Evolutionary conservation across 2,329 filamentous ascomycete species (phyloP).

Genomic region (Stagonosporopsis tanaceti): DNA sequence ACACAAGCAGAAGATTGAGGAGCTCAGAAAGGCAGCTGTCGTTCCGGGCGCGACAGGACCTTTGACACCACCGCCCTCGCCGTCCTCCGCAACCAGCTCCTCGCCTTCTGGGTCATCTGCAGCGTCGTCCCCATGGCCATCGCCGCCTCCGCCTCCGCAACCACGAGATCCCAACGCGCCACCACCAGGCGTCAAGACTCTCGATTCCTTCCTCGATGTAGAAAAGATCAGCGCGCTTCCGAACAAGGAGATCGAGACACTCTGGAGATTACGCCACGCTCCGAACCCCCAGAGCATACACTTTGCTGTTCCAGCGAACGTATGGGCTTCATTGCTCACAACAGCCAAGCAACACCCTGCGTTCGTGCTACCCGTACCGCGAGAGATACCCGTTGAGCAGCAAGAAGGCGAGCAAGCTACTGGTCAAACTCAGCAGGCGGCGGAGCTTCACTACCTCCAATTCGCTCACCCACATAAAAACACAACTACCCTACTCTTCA

Average conservation of each 20-base stretch:
- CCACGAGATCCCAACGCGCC: slow-evolving; percentile 40
- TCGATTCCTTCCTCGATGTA: slow-evolving; percentile 78
- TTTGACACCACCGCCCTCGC: slow-evolving; percentile 37
- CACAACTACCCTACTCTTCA: slow-evolving; percentile 77
- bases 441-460: slow-evolving; percentile 95
- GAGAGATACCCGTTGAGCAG: slow-evolving; percentile 52
- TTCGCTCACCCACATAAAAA: slow-evolving; percentile 84
- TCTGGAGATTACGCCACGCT: slow-evolving; percentile 91
- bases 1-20: slow-evolving; percentile 83
- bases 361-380: slow-evolving; percentile 89
- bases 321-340: slow-evolving; percentile 75
- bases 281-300: slow-evolving; percentile 77
- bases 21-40: slow-evolving; percentile 72
- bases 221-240: slow-evolving; percentile 77
- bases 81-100: slow-evolving; percentile 15
- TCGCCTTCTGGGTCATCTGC: slow-evolving; percentile 17
- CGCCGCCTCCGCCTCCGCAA: slow-evolving; percentile 39
- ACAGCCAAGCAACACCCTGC: slow-evolving; percentile 80
- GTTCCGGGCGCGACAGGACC: slow-evolving; percentile 61
- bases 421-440: slow-evolving; percentile 62
- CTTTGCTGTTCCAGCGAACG: slow-evolving; percentile 76
- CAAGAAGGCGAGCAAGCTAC: slow-evolving; percentile 14
- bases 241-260: slow-evolving; percentile 79
- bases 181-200: slow-evolving; percentile 65
- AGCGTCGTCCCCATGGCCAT: slow-evolving; percentile 32